Percentiles rank a stretch among this genome's conserved stretches.
Conservation (phyloP, 371 early-diverging fungal genomes). For the Rhizopus microsporus region DNA sequence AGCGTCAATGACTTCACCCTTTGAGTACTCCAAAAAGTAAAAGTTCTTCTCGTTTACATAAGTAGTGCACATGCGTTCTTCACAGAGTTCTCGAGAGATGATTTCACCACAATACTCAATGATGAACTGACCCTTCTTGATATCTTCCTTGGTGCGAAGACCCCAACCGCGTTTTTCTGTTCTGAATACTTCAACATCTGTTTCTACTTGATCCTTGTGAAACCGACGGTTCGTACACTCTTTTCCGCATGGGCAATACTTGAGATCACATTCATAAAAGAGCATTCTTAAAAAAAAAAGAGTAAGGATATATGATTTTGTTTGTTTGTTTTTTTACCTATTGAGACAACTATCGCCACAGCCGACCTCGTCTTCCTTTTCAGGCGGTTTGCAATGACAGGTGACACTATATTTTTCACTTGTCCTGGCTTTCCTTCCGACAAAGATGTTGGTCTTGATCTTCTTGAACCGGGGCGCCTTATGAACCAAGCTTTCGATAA, state of each 20-base stretch:
- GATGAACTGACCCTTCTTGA: conserved; percentile 67
- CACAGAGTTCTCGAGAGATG: conserved; percentile 67
- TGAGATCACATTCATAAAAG: conserved; percentile 78
- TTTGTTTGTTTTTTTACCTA: conserved; percentile 33
- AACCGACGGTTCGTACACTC: conserved; percentile 79
- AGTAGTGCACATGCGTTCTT: conserved; percentile 71
- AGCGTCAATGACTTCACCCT: conserved; percentile 59
- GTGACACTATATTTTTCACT: conserved; percentile 38
- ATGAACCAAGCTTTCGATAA: conserved; percentile 21
- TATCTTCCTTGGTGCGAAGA: conserved; percentile 61
- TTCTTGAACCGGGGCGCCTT: conserved; percentile 30
- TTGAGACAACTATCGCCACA: conserved; percentile 82
- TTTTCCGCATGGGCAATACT: conserved; percentile 69
- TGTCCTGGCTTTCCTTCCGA: conserved; percentile 65
- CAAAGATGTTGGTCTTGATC: conserved; percentile 61
- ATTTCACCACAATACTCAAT: conserved; percentile 92
- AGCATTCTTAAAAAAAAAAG: conserved; percentile 43
- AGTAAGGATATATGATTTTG: not conserved
- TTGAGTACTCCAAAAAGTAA: conserved; percentile 81
- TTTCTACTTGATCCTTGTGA: conserved; percentile 55
- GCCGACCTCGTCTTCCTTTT: conserved; percentile 48
- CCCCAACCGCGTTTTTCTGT: conserved; percentile 78
- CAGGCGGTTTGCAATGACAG: conserved; percentile 70
- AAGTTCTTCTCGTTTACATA: conserved; percentile 71
- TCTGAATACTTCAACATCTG: conserved; percentile 64